Base-by-base conservation (phyloP, 352 stramenopile genomes). In the Saprolegnia diclina region DNA sequence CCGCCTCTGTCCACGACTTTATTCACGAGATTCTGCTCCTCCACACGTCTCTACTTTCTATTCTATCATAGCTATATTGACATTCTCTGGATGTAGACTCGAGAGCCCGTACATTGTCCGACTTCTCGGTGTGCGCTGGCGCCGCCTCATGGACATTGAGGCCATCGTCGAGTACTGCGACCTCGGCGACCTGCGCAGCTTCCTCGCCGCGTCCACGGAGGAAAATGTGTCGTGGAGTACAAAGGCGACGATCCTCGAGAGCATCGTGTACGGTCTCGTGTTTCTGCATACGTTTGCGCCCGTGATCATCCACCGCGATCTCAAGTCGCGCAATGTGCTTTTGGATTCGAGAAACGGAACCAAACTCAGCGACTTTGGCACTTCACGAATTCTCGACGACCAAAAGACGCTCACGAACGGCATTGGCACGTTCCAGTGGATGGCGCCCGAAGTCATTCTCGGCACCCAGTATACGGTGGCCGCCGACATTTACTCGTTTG, bases 251-350 rank as follows among this genome's bases (percentile, higher is more conserved):
- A 26, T 16, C 24, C 14, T 40, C 38, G 7, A 46, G 45, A 45
- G 76, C 64, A 42, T 82, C 35, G 65, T 67, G 21, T 50, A 72
- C n/a, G 76, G 74, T 19, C 65, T 82, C 1, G 65, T 64, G 26
- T 80, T 81, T 55, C 65, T 82, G 21, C 74, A 82, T 56, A 62
- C 56, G 4, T 70, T 73, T 14, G 61, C 74, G 4, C 56, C 63
- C 7, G 19, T 14, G 42, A 45, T 82, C 11, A 80, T 82, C 56
- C 76, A 82, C 64, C 72, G 76, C 26, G 76, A 82, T 55, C 53
- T 87, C 62, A 87, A 87, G 71, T 74, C 75, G 29, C 70, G 72
- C 29, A 82, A 82, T 55, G 78, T 78, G 45, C 77, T 82, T 40
- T 71, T 81, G 19, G 52, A 74, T 38, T 66, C 55, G 19, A 71